Percentiles rank a stretch among this genome's conserved stretches.
These are phyloP conservation scores for Neurospora sp. DNA, from an alignment of 495 filamentous ascomycete genomes.

Conservation along the genomic window DNA sequence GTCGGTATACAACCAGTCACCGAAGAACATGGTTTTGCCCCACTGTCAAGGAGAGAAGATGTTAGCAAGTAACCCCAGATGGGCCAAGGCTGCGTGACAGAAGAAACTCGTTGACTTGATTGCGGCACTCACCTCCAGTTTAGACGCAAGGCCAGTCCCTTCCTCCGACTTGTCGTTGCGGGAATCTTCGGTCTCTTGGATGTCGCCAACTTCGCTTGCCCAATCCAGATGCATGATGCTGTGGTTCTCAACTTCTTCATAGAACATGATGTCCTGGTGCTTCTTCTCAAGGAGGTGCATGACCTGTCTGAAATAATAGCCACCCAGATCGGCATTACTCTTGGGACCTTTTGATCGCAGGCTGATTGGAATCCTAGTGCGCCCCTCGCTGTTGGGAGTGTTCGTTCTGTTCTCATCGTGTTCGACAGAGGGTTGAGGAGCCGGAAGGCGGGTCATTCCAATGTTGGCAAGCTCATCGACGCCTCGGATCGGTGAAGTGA, in stretches of 20 bases:
- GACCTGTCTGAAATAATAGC: conserved; percentile 3
- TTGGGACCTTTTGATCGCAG: neutral
- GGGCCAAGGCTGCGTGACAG: neutral
- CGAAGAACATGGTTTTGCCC: conserved; percentile 13
- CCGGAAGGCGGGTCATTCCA: neutral
- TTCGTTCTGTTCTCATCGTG: neutral
- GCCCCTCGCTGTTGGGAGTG: neutral
- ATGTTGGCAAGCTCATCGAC: neutral
- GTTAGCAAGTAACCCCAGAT: neutral
- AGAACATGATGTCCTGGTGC: conserved; percentile 8
- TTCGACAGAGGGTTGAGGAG: neutral
- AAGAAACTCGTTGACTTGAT: neutral
- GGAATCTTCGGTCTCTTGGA: neutral
- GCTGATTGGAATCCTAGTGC: neutral
- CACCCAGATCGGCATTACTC: conserved; percentile 4
- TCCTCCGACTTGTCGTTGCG: neutral
- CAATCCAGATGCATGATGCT: conserved; percentile 14
- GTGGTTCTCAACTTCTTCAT: conserved; percentile 7
- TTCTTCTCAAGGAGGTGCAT: conserved; percentile 6
- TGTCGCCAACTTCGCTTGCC: neutral
- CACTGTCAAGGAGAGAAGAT: conserved; percentile 4
- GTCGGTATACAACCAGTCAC: conserved; percentile 10
- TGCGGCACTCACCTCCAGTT: neutral
- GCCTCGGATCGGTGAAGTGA: neutral
- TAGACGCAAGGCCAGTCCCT: neutral